Conservation (phyloP, 805 yeast genomes). For the Zygosaccharomyces pseudorouxii region DNA sequence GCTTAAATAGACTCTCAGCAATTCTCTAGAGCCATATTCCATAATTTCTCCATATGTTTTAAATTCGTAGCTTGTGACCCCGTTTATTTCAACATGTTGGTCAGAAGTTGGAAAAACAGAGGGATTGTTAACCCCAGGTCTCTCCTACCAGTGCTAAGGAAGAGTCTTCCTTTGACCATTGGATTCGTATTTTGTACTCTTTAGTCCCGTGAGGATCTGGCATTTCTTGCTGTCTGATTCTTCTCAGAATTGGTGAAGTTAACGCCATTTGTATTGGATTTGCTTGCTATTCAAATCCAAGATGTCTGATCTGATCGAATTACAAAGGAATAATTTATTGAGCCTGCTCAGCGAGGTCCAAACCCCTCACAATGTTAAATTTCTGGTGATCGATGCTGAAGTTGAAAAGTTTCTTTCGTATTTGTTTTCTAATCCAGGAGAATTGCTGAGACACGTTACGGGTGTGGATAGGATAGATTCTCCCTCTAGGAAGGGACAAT, state of each 20-base stretch:
- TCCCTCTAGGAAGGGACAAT: slow-evolving; percentile 50
- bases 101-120: not conserved
- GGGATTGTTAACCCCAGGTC: not conserved
- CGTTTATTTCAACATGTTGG: not conserved
- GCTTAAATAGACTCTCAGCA: too few relatives aligned
- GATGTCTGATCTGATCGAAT: slow-evolving; percentile 39
- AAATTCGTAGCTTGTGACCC: not conserved
- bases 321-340: slow-evolving; percentile 38
- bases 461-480: slow-evolving; percentile 63
- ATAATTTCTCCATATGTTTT: too few relatives aligned
- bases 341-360: slow-evolving; percentile 38
- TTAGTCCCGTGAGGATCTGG: not conserved
- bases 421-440: slow-evolving; percentile 41
- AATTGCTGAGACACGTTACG: slow-evolving; percentile 50
- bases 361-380: slow-evolving; percentile 44
- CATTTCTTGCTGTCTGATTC: not conserved
- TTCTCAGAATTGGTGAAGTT: not conserved
- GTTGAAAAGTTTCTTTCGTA: slow-evolving; percentile 46
- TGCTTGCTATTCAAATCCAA: not conserved
- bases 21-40: too few relatives aligned
- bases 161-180: not conserved
- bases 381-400: slow-evolving; percentile 53
- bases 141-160: not conserved
- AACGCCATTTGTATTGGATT: not conserved
- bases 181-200: not conserved